Evolutionary conservation across 2,329 filamentous ascomycete genomes (phyloP).

Genomic region (Penicillium sclerotigenum): DNA sequence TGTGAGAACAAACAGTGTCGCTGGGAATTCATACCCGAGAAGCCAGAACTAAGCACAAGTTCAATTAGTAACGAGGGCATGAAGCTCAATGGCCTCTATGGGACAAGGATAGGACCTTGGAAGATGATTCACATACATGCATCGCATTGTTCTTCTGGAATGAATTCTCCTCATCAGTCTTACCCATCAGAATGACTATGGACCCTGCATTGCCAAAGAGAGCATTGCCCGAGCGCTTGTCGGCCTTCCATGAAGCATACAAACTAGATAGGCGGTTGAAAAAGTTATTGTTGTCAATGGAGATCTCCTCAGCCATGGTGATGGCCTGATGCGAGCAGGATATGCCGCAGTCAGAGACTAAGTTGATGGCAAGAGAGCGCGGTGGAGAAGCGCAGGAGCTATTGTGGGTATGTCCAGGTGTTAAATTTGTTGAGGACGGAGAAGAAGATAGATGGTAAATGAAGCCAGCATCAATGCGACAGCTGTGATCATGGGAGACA

Average conservation of each 20-base stretch:
- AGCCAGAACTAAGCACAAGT: constrained; percentile 78
- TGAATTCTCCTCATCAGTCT: constrained; percentile 80
- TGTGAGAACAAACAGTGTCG: constrained; percentile 90
- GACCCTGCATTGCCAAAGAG: constrained; percentile 83
- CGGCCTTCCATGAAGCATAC: constrained; percentile 89
- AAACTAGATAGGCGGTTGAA: constrained; percentile 88
- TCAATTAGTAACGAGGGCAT: constrained; percentile 5
- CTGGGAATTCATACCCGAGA: constrained; percentile 96
- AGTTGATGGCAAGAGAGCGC: not conserved
- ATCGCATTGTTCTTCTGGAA: constrained; percentile 97
- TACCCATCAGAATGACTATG: constrained; percentile 88
- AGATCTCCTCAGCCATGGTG: constrained; percentile 73
- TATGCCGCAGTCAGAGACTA: constrained; percentile 16
- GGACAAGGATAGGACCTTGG: not conserved
- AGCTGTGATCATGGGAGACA: not conserved
- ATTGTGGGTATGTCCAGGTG: not conserved
- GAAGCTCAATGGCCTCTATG: not conserved
- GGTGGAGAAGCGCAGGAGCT: not conserved
- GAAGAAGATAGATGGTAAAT: not conserved
- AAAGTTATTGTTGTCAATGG: constrained; percentile 90
- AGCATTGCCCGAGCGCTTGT: constrained; percentile 82
- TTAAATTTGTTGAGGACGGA: not conserved
- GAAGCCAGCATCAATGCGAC: not conserved
- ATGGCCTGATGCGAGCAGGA: constrained; percentile 13
- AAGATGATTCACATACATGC: constrained; percentile 63